Evolutionary conservation across 1,284 basidiomycete genomes (phyloP).

Genomic region (Malassezia slooffiae): DNA sequence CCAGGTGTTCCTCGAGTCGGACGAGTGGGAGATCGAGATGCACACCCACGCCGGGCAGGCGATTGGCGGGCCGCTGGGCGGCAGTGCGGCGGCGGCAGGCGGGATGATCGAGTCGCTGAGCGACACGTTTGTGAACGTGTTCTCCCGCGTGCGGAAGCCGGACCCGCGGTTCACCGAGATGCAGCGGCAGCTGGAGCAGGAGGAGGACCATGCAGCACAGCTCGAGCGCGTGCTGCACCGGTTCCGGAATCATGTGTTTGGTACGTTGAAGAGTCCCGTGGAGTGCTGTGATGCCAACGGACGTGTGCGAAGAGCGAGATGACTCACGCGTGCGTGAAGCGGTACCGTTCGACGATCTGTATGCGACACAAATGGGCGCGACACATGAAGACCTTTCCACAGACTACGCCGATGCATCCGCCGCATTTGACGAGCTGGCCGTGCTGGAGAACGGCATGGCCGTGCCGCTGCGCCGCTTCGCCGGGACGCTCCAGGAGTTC

Average conservation of each 20-base stretch:
- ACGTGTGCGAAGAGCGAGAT: conserved; percentile 13
- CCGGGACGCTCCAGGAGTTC: conserved; percentile 78
- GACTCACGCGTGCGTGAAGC: conserved; percentile 17
- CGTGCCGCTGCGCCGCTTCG: conserved; percentile 87
- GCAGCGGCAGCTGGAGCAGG: conserved; percentile 80
- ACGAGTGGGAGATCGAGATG: conserved; percentile 69
- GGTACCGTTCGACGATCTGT: conserved; percentile 32
- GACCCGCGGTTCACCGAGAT: conserved; percentile 88
- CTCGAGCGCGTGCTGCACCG: conserved; percentile 54
- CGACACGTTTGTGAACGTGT: conserved; percentile 88
- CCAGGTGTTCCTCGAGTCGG: conserved; percentile 83
- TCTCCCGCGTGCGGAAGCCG: conserved; percentile 85
- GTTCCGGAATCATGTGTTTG: conserved; percentile 49
- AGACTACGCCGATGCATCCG: conserved; percentile 93
- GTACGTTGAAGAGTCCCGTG: conserved; percentile 55
- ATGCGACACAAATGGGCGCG: conserved; percentile 29
- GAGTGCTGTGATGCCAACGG: no score
- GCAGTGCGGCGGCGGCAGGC: conserved; percentile 13
- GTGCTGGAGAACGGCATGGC: conserved; percentile 97
- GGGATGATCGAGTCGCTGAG: conserved; percentile 65
- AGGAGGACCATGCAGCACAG: conserved; percentile 73
- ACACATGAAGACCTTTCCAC: conserved; percentile 56
- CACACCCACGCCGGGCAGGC: conserved; percentile 31
- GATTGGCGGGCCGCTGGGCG: conserved; percentile 10
- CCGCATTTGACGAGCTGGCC: conserved; percentile 86